Base-by-base conservation (phyloP, 1,284 basidiomycete species). In the Ceratobasidium sp. region DNA sequence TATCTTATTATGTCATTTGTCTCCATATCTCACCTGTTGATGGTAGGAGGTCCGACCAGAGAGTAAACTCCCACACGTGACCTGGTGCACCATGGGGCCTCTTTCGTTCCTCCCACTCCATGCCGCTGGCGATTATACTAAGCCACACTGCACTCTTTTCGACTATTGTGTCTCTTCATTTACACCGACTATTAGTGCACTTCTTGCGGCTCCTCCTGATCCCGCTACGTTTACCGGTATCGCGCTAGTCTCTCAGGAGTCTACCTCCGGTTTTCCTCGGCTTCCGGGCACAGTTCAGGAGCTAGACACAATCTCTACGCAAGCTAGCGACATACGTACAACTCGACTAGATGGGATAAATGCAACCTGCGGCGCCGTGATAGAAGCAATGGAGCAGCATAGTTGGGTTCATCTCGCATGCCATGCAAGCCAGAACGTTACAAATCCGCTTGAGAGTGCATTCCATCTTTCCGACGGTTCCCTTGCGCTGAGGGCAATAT, bases 21-120 rank as follows among this genome's bases (percentile, higher is more conserved):
- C 46, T 23, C 9, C 54, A 10, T 12, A 38, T 17, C 3, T 65
- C 10, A 59, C 42, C 26, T 13, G 42, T 67, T n/a, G 33, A 1
- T 61, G 40, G 15, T 61, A 40, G 26, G 3, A 48, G 13, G 5
- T 12, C 5, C 38, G 17, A 15, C 26, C 57, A 13, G 15, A 13
- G 13, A 28, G 46, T 4, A 23, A 44, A 12, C 66, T 81, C 77
- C 76, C 82, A 78, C 70, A 65, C 44, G 77, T 85, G 13, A 83
- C 82, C 69, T 84, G 84, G 84, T 85, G 84, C 79, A 78, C 81
- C 0, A 84, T 85, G 59, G 84, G 84, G 6, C 80, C 80, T 13
- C 77, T 84, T 4, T 79, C 82, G 0, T 84, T 84, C 69, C 80
- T 85, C 9, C 84, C 84, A 3, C 67, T 85, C 28, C 84, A 85